Evolutionary conservation across 2,329 filamentous ascomycete species (phyloP), one percentile per base, ranked within the genome.

Genomic region (Colletotrichum coccodes): DNA sequence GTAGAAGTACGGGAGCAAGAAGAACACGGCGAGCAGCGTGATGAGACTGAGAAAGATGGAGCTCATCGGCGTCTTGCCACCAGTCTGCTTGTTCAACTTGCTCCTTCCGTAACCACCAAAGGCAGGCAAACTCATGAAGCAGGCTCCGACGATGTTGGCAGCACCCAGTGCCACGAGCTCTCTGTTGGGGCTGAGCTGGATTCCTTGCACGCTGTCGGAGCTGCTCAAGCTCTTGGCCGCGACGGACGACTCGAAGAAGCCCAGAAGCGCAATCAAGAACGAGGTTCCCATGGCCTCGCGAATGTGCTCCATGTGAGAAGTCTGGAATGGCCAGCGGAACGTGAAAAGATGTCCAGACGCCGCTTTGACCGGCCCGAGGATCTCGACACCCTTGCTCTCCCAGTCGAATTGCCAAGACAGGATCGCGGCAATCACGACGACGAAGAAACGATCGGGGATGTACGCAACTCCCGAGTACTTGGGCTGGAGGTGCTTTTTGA

Each of bases 241-340:
- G 14, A 99, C 94, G 0, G 94, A 97, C 3, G 94, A 97, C 80
- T 99, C 96, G 75, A 99, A 99, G 81, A 99, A 99, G n/a, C 96
- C 96, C 0, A 99, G 90, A 28, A 99, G 86, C 0, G 95, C 94
- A 72, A 99, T 97, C 61, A 98, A 86, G 76, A 99, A 97, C 0
- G 94, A 92, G 0, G 96, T 98, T 59, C 93, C 91, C 87, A 98
- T 92, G 42, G 94, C 92, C 71, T 94, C 92, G 26, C 92, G 91
- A 61, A 97, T 93, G 76, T 98, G 92, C 28, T 89, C 87, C 85
- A 98, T 90, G 73, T 97, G 89, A 6, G 89, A 85, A 2, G 89
- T 82, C 71, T 91, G 89, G 75, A 98, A 96, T 0, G 96, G 95
- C 87, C 95, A 98, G 70, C 92, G 90, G 73, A 98, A 94, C 3